These are phyloP conservation scores for Protomyces lactucae-debilis DNA, from an alignment of 1,139 yeast genomes.

Conservation along the genomic window DNA sequence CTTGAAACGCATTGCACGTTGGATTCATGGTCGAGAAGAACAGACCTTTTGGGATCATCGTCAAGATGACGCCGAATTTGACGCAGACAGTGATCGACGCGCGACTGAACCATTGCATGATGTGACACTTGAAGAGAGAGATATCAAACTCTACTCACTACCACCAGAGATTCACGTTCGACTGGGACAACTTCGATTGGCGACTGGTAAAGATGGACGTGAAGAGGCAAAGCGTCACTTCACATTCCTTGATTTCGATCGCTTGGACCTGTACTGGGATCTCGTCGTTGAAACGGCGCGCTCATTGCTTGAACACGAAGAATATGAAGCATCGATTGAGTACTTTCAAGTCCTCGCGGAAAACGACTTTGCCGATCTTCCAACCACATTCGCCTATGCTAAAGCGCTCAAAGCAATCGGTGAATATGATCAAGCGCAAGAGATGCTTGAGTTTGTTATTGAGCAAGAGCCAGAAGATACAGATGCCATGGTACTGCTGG, in stretches of 20 bases:
- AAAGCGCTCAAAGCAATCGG: conserved; percentile 72
- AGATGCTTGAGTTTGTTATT: conserved; percentile 56
- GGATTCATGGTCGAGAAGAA: conserved; percentile 64
- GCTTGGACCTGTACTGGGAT: conserved; percentile 63
- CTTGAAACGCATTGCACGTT: conserved; percentile 68
- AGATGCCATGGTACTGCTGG: conserved; percentile 70
- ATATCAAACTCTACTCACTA: conserved; percentile 41
- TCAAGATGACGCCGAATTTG: conserved; percentile 67
- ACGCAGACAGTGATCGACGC: conserved; percentile 58
- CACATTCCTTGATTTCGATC: conserved; percentile 32
- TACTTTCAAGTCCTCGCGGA: conserved; percentile 54
- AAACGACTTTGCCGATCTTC: conserved; percentile 40
- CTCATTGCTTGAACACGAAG: conserved; percentile 62
- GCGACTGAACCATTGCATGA: conserved; percentile 35
- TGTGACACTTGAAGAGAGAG: neutral
- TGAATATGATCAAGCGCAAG: conserved; percentile 63
- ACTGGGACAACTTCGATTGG: conserved; percentile 64
- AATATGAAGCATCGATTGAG: conserved; percentile 65
- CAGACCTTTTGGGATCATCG: conserved; percentile 83
- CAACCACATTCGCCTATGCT: conserved; percentile 56
- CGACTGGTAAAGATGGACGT: neutral
- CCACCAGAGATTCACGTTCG: conserved; percentile 87
- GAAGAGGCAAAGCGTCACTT: conserved; percentile 61
- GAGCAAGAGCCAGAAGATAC: conserved; percentile 57
- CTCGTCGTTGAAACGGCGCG: conserved; percentile 71